These are phyloP conservation scores for Candida namnaoensis DNA, from an alignment of 805 yeast genomes.

Conservation along the genomic window DNA sequence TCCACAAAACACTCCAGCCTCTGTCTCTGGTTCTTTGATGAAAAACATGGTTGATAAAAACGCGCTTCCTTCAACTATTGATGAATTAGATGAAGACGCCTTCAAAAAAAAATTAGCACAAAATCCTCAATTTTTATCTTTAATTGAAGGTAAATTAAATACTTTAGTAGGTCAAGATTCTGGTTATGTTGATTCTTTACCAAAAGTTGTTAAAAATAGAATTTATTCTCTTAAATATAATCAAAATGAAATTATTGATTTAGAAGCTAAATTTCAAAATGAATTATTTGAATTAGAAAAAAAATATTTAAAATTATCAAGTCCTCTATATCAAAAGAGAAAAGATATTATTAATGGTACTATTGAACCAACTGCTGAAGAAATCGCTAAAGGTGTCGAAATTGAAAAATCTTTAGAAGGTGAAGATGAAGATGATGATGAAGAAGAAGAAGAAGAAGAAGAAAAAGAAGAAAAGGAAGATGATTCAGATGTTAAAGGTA, in stretches of 20 bases:
- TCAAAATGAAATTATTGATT: constrained; percentile 68
- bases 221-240: constrained; percentile 76
- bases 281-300: constrained; percentile 83
- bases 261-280: constrained; percentile 87
- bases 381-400: constrained; percentile 69
- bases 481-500: constrained; percentile 47
- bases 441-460: constrained; percentile 32
- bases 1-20: constrained; percentile 96
- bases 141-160: constrained; percentile 87
- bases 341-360: constrained; percentile 63
- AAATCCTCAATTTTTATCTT: constrained; percentile 74
- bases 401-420: constrained; percentile 50
- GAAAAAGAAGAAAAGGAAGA: constrained; percentile 34
- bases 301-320: constrained; percentile 62
- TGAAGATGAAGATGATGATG: constrained; percentile 29
- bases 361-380: constrained; percentile 69
- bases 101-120: constrained; percentile 45
- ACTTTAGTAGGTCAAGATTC: constrained; percentile 77
- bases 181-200: constrained; percentile 76
- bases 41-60: constrained; percentile 39
- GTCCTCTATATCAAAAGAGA: constrained; percentile 71
- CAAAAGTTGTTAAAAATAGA: constrained; percentile 63
- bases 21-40: constrained; percentile 67
- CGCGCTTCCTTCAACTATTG: constrained; percentile 62
- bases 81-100: constrained; percentile 32